phyloP scores from a whole-genome alignment of 306 rosid species.

The Pachyrhizus erosus region DNA sequence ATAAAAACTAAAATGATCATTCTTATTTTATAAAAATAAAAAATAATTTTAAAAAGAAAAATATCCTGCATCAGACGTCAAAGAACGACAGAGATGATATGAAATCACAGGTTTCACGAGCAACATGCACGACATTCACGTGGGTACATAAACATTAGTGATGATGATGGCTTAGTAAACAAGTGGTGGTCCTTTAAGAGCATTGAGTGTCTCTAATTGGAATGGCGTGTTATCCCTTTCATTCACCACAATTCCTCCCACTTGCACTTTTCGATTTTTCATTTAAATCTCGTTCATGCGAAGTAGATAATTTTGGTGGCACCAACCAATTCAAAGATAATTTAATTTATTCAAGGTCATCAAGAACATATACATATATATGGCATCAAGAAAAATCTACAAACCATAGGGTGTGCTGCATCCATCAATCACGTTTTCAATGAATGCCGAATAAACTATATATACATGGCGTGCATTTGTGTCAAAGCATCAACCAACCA shows the following conservation, averaged over 20 bases:
- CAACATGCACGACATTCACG: background rate
- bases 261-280: background rate
- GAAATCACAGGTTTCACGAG: background rate
- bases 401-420: background rate
- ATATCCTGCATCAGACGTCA: too few species aligned
- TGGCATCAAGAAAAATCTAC: background rate
- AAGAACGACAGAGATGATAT: background rate
- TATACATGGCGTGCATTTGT: constrained; percentile 6
- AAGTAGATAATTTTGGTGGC: background rate
- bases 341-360: background rate
- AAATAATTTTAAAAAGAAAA: too few species aligned
- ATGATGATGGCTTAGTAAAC: background rate
- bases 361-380: background rate
- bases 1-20: too few species aligned
- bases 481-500: constrained; percentile 28
- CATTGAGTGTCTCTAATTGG: background rate
- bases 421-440: constrained; percentile 38
- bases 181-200: background rate
- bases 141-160: background rate
- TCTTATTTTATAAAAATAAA: too few species aligned
- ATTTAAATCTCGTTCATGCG: background rate
- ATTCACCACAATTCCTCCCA: background rate
- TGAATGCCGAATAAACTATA: background rate
- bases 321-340: background rate
- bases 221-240: background rate